Evolutionary conservation across 2,329 filamentous ascomycete genomes (phyloP).

Genomic region (Monilinia fructigena): DNA sequence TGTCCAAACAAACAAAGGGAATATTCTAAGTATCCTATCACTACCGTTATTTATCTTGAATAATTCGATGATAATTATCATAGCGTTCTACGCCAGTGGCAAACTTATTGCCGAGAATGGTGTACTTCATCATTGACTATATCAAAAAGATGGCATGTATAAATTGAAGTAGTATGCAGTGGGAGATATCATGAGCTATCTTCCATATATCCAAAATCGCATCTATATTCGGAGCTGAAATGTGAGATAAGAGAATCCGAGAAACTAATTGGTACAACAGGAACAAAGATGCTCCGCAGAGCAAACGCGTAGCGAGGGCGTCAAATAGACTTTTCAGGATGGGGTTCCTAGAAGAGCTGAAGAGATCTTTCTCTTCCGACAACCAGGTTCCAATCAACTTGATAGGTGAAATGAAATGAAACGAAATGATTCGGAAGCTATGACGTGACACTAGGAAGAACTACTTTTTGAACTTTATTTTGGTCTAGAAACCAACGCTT

Average conservation of each 20-base stretch:
- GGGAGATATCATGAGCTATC: not conserved
- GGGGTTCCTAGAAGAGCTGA: constrained; percentile 9
- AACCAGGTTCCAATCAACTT: constrained; percentile 11
- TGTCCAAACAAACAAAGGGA: not conserved
- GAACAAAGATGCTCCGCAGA: constrained; percentile 2
- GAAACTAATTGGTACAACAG: constrained; percentile 8
- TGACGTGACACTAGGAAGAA: constrained; percentile 5
- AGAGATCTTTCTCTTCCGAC: constrained; percentile 1
- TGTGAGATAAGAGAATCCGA: constrained; percentile 14
- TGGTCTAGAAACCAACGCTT: constrained; percentile 1
- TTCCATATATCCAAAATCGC: constrained; percentile 7
- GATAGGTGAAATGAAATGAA: not conserved
- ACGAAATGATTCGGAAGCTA: constrained; percentile 3
- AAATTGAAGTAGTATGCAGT: not conserved
- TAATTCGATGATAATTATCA: constrained; percentile 1
- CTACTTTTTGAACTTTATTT: not conserved
- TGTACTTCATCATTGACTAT: constrained; percentile 6
- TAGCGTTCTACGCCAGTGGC: constrained; percentile 2
- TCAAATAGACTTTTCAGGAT: constrained; percentile 1
- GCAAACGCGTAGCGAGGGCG: not conserved
- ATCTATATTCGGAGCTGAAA: constrained; percentile 16
- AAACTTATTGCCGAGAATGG: constrained; percentile 11
- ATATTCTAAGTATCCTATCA: not conserved
- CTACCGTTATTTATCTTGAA: not conserved
- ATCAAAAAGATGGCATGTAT: not conserved